These are phyloP conservation scores for Citrullus mucosospermus DNA, from an alignment of 306 rosid genomes.

Conservation along the genomic window DNA sequence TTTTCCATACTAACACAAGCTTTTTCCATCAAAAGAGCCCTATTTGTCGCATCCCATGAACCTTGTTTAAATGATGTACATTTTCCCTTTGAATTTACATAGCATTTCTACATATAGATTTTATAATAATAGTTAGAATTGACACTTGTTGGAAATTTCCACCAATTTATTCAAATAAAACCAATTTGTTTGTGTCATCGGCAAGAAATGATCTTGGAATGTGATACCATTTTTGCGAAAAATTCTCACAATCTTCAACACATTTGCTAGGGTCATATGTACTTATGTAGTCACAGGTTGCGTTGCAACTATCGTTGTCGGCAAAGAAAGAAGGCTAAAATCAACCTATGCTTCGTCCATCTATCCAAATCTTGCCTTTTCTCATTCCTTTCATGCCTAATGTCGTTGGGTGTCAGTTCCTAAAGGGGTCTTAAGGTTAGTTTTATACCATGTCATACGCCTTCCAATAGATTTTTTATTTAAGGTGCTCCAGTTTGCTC, in stretches of 20 bases:
- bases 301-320: slow-evolving; percentile 22
- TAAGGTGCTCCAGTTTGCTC: not conserved
- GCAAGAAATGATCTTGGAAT: slow-evolving; percentile 23
- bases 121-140: slow-evolving; percentile 19
- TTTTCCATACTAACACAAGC: slow-evolving; percentile 31
- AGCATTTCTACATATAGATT: slow-evolving; percentile 19
- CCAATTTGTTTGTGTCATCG: slow-evolving; percentile 19
- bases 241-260: slow-evolving; percentile 29
- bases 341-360: not conserved
- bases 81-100: slow-evolving; percentile 6
- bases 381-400: not conserved
- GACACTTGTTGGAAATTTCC: slow-evolving; percentile 26
- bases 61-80: no score
- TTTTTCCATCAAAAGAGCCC: not conserved
- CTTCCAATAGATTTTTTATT: not conserved
- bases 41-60: not conserved
- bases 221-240: slow-evolving; percentile 50
- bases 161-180: slow-evolving; percentile 44
- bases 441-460: slow-evolving; percentile 11
- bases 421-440: not conserved
- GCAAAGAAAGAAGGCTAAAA: slow-evolving; percentile 26
- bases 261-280: slow-evolving; percentile 23
- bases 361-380: not conserved
- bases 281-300: slow-evolving; percentile 39
- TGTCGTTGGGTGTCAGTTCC: not conserved